These are phyloP conservation scores for Lasiosphaeriaceae sp. DNA, from an alignment of 495 filamentous ascomycete genomes.

Conservation along the genomic window DNA sequence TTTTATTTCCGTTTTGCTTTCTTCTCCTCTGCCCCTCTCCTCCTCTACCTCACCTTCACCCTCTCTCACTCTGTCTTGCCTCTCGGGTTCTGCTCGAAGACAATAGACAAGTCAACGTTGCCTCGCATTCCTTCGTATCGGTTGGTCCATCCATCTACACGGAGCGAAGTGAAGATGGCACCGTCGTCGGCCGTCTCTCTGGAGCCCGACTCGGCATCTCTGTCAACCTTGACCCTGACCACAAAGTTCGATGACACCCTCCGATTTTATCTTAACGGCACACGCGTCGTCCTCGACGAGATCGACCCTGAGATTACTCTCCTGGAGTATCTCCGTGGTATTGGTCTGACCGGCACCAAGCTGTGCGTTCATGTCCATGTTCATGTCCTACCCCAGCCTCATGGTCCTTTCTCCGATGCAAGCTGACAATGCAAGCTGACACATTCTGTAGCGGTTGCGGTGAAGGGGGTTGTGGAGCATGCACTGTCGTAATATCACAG, in stretches of 20 bases:
- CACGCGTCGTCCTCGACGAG: slow-evolving; percentile 78
- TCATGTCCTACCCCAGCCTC: slow-evolving; percentile 5
- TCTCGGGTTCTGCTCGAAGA: too few species aligned
- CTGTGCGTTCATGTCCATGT: slow-evolving; percentile 35
- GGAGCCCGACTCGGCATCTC: slow-evolving; percentile 26
- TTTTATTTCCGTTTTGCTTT: too few species aligned
- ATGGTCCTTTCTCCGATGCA: not conserved
- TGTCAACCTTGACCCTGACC: slow-evolving; percentile 34
- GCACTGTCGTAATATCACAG: slow-evolving; percentile 92
- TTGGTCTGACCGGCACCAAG: slow-evolving; percentile 76
- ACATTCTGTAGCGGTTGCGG: slow-evolving; percentile 65
- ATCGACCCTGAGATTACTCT: slow-evolving; percentile 89
- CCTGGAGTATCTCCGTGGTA: slow-evolving; percentile 84
- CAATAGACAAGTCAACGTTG: too few species aligned
- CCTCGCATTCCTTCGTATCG: too few species aligned
- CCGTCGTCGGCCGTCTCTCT: slow-evolving; percentile 45
- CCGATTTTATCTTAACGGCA: slow-evolving; percentile 91
- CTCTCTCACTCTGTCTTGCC: too few species aligned
- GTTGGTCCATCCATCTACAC: too few species aligned
- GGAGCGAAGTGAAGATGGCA: slow-evolving; percentile 26
- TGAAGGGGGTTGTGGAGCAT: slow-evolving; percentile 95
- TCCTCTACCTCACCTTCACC: too few species aligned
- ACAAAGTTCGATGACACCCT: slow-evolving; percentile 51
- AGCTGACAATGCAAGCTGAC: slow-evolving; percentile 13
- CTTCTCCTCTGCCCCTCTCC: too few species aligned